Base-by-base conservation (phyloP, 2,329 filamentous ascomycete genomes). In the Pseudogymnoascus sp. region DNA sequence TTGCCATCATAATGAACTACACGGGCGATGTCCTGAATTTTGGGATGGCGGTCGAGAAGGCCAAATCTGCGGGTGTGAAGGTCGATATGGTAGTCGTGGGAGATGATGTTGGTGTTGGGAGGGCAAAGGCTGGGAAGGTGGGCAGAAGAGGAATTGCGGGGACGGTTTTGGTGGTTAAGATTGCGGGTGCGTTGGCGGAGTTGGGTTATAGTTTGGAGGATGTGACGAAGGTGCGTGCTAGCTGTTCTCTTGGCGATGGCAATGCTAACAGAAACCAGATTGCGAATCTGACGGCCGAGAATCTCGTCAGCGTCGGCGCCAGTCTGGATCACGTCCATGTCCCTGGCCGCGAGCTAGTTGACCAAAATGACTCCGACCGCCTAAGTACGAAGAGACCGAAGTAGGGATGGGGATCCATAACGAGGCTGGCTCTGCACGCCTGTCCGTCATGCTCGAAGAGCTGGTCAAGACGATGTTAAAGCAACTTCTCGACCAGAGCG, bases 1-100 rank as follows among this genome's bases (percentile, higher is more conserved):
- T 97, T 42, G 89, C 96, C n/a, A 87, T 93, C 5, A 90, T 96
- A 31, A 96, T 96, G 90, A 97, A 97, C 75, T 96, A 96, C 76
- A 96, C 91, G 1, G 90, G 90, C 39, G 90, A 93, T 74, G 85
- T 96, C 62, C 82, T 97, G 69, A 96, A 96, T 77, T 97, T 97
- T 73, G 93, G 92, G 63, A 88, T 97, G 83, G 93, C 88, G 0
- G 90, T 95, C 7, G 93, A 97, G 76, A 96, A 96, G 78, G 92
- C 92, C 14, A 87, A 89, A 64, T 91, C 91, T 1, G 84, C 86
- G 0, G 93, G 91, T 0, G 76, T 91, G 23, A 77, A 86, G 16
- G 89, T 90, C 0, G 90, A 96, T 73, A 96, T 97, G 88, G 86
- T 96, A 8, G 89, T 96, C 7, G 91, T 97, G 6, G 91, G 87